Conservation (phyloP, 2,329 filamentous ascomycete genomes). For the Arachnomyces sp. region DNA sequence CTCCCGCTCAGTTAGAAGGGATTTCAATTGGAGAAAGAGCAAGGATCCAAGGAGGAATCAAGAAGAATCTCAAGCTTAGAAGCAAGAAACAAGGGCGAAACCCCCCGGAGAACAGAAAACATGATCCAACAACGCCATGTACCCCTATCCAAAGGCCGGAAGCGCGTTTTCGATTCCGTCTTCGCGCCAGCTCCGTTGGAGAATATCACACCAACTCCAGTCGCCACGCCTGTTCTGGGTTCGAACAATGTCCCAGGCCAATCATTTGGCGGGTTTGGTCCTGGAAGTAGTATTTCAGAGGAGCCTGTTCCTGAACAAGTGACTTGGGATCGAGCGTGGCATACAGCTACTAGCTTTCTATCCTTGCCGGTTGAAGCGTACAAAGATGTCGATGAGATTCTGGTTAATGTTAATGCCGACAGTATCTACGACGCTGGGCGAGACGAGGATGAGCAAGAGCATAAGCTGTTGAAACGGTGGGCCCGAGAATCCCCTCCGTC, state of each 20-base stretch:
- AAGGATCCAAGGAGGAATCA: too few species aligned
- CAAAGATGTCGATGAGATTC: slow-evolving; percentile 13
- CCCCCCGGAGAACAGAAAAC: slow-evolving; percentile 6
- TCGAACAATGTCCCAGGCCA: slow-evolving; percentile 12
- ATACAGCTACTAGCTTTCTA: slow-evolving; percentile 33
- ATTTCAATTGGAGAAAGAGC: too few species aligned
- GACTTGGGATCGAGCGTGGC: slow-evolving; percentile 35
- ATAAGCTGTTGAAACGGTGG: slow-evolving; percentile 23
- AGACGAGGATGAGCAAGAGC: slow-evolving; percentile 15
- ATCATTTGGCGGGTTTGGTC: slow-evolving; percentile 9
- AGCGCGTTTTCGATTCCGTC: slow-evolving; percentile 38
- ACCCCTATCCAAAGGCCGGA: slow-evolving; percentile 23
- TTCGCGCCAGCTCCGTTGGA: slow-evolving; percentile 34
- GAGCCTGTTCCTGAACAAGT: slow-evolving; percentile 22
- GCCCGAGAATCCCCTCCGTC: slow-evolving; percentile 21
- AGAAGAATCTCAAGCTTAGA: not conserved
- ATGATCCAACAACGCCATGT: slow-evolving; percentile 18
- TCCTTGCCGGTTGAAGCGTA: slow-evolving; percentile 30
- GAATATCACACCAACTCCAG: slow-evolving; percentile 22
- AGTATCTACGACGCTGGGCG: slow-evolving; percentile 5
- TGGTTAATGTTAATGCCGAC: not conserved
- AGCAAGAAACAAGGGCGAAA: slow-evolving; percentile 1
- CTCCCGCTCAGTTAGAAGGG: too few species aligned
- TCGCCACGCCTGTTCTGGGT: slow-evolving; percentile 18
- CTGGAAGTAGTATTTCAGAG: slow-evolving; percentile 6